Percentiles rank a stretch among this genome's conserved stretches.
Evolutionary conservation across 1,284 basidiomycete species (phyloP).

Genomic region (Ceratobasidium sp.): DNA sequence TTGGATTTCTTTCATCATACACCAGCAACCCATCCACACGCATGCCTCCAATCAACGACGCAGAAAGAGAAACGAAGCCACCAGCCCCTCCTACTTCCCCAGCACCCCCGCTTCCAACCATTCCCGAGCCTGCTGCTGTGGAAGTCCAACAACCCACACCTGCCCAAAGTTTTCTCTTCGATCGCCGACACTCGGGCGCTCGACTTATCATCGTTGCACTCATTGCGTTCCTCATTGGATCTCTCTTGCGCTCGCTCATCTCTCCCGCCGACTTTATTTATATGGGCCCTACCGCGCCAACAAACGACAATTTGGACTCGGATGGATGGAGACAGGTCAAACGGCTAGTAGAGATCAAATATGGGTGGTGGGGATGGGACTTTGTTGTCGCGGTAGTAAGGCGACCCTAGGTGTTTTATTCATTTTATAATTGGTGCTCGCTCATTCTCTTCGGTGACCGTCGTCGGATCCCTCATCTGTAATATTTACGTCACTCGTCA

Average conservation of each 20-base stretch:
- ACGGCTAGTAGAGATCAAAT: constrained; percentile 79
- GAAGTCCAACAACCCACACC: background rate
- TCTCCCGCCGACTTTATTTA: constrained; percentile 93
- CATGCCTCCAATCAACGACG: constrained; percentile 17
- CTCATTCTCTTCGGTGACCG: background rate
- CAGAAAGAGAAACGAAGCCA: background rate
- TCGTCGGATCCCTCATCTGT: constrained; percentile 10
- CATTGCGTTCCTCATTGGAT: constrained; percentile 91
- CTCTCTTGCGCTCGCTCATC: constrained; percentile 83
- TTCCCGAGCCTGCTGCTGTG: constrained; percentile 6
- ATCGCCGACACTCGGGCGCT: constrained; percentile 53
- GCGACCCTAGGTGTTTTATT: constrained; percentile 57
- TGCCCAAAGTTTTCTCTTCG: constrained; percentile 6
- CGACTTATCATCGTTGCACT: constrained; percentile 80
- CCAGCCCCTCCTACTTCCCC: background rate
- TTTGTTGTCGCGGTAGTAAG: constrained; percentile 70
- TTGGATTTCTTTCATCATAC: constrained; percentile 35
- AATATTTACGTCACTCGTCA: background rate
- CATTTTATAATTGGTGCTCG: background rate
- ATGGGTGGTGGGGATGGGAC: constrained; percentile 79
- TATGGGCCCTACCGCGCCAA: constrained; percentile 51
- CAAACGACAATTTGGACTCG: constrained; percentile 41
- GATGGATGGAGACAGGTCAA: constrained; percentile 83
- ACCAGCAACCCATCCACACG: constrained; percentile 19
- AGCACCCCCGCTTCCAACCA: background rate